phyloP scores from a whole-genome alignment of 2,329 filamentous ascomycete species.

The Colletotrichum navitas region DNA sequence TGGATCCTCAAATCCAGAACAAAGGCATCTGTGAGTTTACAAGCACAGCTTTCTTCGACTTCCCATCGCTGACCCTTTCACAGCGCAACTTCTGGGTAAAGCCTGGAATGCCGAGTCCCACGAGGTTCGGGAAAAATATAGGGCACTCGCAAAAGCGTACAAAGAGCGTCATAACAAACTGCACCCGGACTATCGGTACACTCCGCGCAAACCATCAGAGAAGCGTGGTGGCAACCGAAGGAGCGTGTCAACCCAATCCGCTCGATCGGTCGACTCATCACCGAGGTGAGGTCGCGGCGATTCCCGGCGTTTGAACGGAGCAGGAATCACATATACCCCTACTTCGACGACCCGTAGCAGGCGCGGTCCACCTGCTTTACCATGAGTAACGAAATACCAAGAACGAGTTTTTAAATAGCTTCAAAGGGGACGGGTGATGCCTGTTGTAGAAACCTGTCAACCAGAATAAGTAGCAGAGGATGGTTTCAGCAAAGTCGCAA shows the following conservation, averaged over 20 bases:
- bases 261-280: background rate
- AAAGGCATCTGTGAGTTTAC: constrained; percentile 49
- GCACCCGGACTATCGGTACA: constrained; percentile 56
- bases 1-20: constrained; percentile 46
- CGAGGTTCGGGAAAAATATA: constrained; percentile 41
- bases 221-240: constrained; percentile 36
- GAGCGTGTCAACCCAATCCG: background rate
- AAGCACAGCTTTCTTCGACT: too few relatives aligned
- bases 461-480: background rate
- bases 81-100: constrained; percentile 47
- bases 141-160: constrained; percentile 44
- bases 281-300: background rate
- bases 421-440: too few relatives aligned
- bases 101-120: constrained; percentile 49
- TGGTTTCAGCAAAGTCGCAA: background rate
- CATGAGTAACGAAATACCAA: background rate
- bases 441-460: background rate
- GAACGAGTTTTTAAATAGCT: background rate
- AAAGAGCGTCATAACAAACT: constrained; percentile 46
- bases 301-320: background rate
- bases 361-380: background rate
- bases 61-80: constrained; percentile 3
- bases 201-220: constrained; percentile 51
- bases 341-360: background rate
- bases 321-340: background rate